Base-by-base conservation (phyloP, 83 land plant genomes). In the Picea abies region DNA sequence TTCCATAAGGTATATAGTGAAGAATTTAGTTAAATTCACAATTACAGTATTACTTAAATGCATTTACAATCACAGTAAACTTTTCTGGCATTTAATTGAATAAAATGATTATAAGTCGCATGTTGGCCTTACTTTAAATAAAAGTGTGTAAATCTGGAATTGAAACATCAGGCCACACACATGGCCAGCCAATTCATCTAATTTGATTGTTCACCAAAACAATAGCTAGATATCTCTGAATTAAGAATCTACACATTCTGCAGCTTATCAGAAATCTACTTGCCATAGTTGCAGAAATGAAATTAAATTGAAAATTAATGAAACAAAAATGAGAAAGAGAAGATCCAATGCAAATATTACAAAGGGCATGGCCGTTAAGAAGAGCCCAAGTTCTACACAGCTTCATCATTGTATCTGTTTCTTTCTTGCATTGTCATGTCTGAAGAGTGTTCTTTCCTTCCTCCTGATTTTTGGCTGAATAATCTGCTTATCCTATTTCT, bases 401-500 rank as follows among this genome's bases (percentile, higher is more conserved):
- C 58, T 37, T 68, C 72, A 29, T 68, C 72, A 68, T 17, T 20
- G 17, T 68, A 2, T 32, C 35, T 15, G 39, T 32, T 68, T 32
- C 4, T 68, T 29, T 52, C 58, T 52, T 52, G 58, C 58, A 11
- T 52, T 52, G 58, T 52, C 12, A 12, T 52, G 58, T 68, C 41
- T 15, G 37, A 68, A 32, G 2, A 12, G 35, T 10, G 32, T 17
- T 26, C 35, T 66, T 68, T 68, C 32, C 41, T 68, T 67, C 16
- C 39, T 68, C 41, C 20, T 32, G 41, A 68, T 68, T 17, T 68
- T 68, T 68, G 72, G 72, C 39, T 68, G 72, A 68, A 68, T 68
- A 68, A 68, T 68, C 20, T 68, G 32, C 72, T 41, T 68, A 68
- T 14, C 16, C 35, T 8, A 68, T 68, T 68, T 37, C 72, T 37